phyloP scores from a whole-genome alignment of 371 early-diverging fungal species.

The Circinella umbellata region DNA sequence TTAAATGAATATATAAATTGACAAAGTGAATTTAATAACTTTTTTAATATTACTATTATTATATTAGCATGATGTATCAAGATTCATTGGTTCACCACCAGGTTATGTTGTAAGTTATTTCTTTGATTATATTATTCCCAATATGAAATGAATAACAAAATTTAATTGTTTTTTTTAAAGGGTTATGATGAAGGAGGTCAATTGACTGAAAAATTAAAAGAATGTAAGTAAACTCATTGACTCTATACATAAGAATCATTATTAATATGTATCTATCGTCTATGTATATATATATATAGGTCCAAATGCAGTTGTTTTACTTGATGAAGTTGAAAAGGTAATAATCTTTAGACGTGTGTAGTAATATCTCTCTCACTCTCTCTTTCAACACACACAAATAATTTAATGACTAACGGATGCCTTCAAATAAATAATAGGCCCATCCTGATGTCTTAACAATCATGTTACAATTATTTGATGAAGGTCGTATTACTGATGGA shows the following conservation, averaged over 20 bases:
- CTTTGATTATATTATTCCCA: neutral
- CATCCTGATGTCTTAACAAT: slow-evolving; percentile 70
- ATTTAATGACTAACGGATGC: too few relatives aligned
- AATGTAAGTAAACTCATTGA: slow-evolving; percentile 35
- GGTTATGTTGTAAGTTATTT: slow-evolving; percentile 65
- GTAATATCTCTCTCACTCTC: too few relatives aligned
- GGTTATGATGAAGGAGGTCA: slow-evolving; percentile 75
- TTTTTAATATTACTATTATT: too few relatives aligned
- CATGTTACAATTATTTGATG: slow-evolving; percentile 74
- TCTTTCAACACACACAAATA: too few relatives aligned
- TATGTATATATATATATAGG: slow-evolving; percentile 21
- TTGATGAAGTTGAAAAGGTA: slow-evolving; percentile 71
- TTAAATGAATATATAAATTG: too few relatives aligned
- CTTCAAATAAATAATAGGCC: slow-evolving; percentile 36
- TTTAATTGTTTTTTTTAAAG: slow-evolving; percentile 16
- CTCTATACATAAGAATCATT: too few relatives aligned
- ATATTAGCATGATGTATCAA: slow-evolving; percentile 64
- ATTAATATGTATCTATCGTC: too few relatives aligned
- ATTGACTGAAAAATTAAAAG: slow-evolving; percentile 70
- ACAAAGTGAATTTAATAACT: too few relatives aligned
- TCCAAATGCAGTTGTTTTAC: slow-evolving; percentile 61
- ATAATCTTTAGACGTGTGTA: neutral
- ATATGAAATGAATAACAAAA: neutral
- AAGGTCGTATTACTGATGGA: slow-evolving; percentile 77
- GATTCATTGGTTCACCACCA: slow-evolving; percentile 72